Conservation (phyloP, 1,284 basidiomycete species). For the Moniliophthora roreri region DNA sequence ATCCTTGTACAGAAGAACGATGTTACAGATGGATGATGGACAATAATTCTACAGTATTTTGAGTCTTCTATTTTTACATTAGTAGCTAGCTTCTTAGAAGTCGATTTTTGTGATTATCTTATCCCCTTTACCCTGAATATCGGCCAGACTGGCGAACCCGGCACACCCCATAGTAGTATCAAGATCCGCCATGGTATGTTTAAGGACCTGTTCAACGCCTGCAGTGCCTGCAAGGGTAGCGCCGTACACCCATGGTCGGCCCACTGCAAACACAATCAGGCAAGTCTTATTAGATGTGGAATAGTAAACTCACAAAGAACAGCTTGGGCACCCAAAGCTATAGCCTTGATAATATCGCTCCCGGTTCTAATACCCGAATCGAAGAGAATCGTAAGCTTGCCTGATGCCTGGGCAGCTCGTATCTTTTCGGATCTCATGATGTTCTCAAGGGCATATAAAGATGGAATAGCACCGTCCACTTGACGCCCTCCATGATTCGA, state of each 20-base stretch:
- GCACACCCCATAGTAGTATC: constrained; percentile 53
- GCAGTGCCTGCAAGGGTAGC: constrained; percentile 60
- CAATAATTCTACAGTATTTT: background rate
- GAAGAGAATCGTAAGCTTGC: constrained; percentile 70
- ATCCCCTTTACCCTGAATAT: constrained; percentile 49
- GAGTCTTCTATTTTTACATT: too few relatives aligned
- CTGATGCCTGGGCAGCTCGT: constrained; percentile 52
- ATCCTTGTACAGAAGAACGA: too few relatives aligned
- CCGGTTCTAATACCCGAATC: constrained; percentile 80
- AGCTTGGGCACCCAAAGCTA: constrained; percentile 69
- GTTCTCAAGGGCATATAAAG: constrained; percentile 65
- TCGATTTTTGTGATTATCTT: constrained; percentile 37
- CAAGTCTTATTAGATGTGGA: background rate
- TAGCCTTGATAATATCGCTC: constrained; percentile 74
- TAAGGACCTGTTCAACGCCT: constrained; percentile 67
- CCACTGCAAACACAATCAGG: constrained; percentile 36
- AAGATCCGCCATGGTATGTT: constrained; percentile 60
- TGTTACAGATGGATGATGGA: too few relatives aligned
- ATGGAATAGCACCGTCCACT: constrained; percentile 76
- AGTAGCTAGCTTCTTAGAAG: constrained; percentile 12
- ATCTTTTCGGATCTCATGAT: constrained; percentile 62
- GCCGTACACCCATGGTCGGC: constrained; percentile 62
- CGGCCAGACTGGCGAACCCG: constrained; percentile 45
- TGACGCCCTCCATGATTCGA: constrained; percentile 86
- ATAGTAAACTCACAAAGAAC: constrained; percentile 52